A percentile compares a stretch with the other conserved stretches of the same genome.
Evolutionary conservation across 75 land plant genomes (phyloP).

Genomic region (Cryptomeria japonica): DNA sequence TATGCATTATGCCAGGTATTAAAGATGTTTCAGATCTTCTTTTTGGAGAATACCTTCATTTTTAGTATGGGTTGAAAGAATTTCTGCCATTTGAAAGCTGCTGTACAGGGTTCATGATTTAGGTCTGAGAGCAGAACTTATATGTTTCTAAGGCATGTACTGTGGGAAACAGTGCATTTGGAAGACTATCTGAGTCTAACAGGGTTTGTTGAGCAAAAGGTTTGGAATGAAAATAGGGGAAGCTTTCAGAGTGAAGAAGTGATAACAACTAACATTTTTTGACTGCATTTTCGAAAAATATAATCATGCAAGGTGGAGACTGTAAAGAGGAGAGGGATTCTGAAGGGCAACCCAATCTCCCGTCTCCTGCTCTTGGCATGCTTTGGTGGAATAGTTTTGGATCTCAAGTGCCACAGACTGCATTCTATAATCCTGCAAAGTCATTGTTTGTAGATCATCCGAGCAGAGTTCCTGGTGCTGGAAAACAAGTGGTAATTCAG

Average conservation of each 20-base stretch:
- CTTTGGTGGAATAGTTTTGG: slow-evolving; percentile 12
- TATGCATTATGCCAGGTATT: not conserved
- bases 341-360: slow-evolving; percentile 9
- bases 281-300: not conserved
- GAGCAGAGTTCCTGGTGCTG: not conserved
- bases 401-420: slow-evolving; percentile 4
- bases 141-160: not conserved
- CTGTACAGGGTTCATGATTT: not conserved
- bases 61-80: not conserved
- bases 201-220: not conserved
- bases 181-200: not conserved
- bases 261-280: not conserved
- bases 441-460: slow-evolving; percentile 1
- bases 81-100: not conserved
- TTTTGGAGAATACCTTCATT: not conserved
- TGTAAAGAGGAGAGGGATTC: slow-evolving; percentile 2
- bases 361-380: not conserved
- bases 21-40: not conserved
- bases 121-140: not conserved
- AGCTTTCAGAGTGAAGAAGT: not conserved
- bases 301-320: not conserved
- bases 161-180: not conserved
- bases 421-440: slow-evolving; percentile 1
- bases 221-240: not conserved
- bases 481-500: not conserved